Evolutionary conservation across 495 filamentous ascomycete species (phyloP).

Genomic region (Cercophora scortea): DNA sequence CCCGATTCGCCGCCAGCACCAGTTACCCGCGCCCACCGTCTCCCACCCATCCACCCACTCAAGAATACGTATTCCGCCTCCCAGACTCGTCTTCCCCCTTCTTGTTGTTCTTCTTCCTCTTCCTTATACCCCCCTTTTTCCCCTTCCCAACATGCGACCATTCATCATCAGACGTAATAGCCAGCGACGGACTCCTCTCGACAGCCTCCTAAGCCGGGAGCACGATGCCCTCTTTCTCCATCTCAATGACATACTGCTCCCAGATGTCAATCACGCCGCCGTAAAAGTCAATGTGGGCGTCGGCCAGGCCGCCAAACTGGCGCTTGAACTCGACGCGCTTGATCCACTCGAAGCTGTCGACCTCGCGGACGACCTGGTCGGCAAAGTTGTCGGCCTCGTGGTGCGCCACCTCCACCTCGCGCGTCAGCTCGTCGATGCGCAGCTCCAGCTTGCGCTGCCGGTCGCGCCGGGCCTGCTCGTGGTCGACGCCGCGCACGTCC

Average conservation of each 20-base stretch:
- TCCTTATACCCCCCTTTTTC: background rate
- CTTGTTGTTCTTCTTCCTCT: background rate
- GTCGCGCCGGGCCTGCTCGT: constrained; percentile 83
- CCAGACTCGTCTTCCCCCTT: background rate
- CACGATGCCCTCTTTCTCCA: constrained; percentile 59
- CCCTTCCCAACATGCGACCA: background rate
- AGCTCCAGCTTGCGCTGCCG: constrained; percentile 83
- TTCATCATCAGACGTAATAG: background rate
- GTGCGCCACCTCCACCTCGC: constrained; percentile 80
- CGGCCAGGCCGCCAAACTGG: constrained; percentile 73
- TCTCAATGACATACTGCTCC: constrained; percentile 82
- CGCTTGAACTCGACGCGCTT: constrained; percentile 88
- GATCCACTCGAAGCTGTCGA: constrained; percentile 90
- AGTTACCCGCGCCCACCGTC: too few species aligned
- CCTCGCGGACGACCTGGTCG: constrained; percentile 88
- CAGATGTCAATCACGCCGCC: constrained; percentile 70
- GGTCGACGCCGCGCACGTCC: constrained; percentile 93
- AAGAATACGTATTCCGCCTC: background rate
- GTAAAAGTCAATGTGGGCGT: constrained; percentile 84
- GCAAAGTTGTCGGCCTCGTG: constrained; percentile 80
- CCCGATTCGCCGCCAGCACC: too few species aligned
- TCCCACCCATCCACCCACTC: background rate
- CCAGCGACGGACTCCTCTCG: background rate
- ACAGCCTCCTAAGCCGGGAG: constrained; percentile 18
- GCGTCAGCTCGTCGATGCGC: constrained; percentile 79